Base-by-base conservation (phyloP, 495 filamentous ascomycete species). In the Aspergillus bridgeri region DNA sequence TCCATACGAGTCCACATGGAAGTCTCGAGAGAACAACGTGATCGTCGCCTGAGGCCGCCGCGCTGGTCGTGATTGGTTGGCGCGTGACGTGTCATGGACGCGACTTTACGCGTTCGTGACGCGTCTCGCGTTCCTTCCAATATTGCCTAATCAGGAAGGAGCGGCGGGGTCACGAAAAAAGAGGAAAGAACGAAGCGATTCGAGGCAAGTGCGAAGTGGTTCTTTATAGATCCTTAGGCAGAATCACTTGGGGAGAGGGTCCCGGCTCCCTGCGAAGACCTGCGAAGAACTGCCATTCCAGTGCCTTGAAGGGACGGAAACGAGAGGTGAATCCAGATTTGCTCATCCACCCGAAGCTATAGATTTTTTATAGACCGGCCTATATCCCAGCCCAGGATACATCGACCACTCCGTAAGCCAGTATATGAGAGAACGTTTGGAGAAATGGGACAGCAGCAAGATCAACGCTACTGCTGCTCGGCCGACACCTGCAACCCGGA, bases 21-120 rank as follows among this genome's bases (percentile, higher is more conserved):
- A n/a, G n/a, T n/a, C n/a, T 29, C 27, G 11, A 9, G 11, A 7
- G 27, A 38, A 3, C 33, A 38, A 38, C 8, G 7, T 23, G 13
- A 18, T 24, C 22, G 9, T 20, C 24, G 7, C 44, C 9, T 5
- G 23, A 33, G 29, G 5, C 18, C 46, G 8, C 47, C 18, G 2
- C 17, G 23, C 11, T 17, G 33, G 17, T 21, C 20, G 8, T 63
- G 56, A 69, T 69, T 69, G 66, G 67, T 20, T 9, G 59, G 33
- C 67, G 58, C 64, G 62, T 51, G 5, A 27, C 58, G 58, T 58
- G 59, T 58, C 21, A 8, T 23, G 22, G 24, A 29, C 29, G 59
- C 65, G 65, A 60, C 21, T 6, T 21, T 17, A 46, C 49, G 57
- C 57, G 57, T 47, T 62, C 60, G 56, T 29, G 53, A 51, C 38